Conservation (phyloP, 768 basidiomycete species). For the Amanita pseudoporphyria region DNA sequence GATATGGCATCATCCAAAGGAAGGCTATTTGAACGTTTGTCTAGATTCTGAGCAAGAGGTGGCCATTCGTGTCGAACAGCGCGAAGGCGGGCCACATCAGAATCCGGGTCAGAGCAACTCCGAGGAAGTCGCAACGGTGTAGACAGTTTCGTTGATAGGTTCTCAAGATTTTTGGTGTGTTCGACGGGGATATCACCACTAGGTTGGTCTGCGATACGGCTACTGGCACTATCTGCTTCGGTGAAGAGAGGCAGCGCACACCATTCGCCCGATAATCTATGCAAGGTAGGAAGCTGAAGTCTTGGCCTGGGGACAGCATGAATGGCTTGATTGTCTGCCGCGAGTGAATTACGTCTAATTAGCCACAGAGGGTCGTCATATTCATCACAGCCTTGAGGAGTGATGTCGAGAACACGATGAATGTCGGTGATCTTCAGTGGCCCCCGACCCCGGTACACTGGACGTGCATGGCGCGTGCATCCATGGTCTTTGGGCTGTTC, state of each 20-base stretch:
- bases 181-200: no score
- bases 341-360: neutral
- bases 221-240: neutral
- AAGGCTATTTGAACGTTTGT: conserved; percentile 1
- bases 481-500: neutral
- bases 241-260: neutral
- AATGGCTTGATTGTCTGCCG: neutral
- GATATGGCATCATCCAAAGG: conserved; percentile 1
- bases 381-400: neutral
- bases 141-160: neutral
- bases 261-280: neutral
- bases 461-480: neutral
- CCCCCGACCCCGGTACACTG: neutral
- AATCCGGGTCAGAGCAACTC: neutral
- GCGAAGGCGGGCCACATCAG: neutral
- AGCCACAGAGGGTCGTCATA: conserved; percentile 2
- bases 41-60: neutral
- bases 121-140: neutral
- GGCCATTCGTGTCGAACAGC: neutral
- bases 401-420: conserved; percentile 1
- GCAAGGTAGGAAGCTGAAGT: neutral
- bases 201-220: neutral
- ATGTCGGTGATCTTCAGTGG: conserved; percentile 1
- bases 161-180: neutral
- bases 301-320: no score